Evolutionary conservation across 2,329 filamentous ascomycete species (phyloP).

Genomic region (Epichloe aotearoae): DNA sequence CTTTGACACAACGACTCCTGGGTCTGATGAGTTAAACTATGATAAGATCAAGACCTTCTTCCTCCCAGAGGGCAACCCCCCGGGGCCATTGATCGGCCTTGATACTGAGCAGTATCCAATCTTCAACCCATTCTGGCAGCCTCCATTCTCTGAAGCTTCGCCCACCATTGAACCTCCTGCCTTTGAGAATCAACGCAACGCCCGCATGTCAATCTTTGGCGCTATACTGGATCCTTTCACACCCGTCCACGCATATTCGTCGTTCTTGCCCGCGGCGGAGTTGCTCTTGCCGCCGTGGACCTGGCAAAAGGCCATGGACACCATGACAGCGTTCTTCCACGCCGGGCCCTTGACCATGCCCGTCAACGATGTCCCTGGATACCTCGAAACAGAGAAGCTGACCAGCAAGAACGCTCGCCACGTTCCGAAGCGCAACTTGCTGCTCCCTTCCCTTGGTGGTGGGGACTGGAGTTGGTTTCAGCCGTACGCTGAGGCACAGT

Average conservation of each 20-base stretch:
- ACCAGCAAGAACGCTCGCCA: background rate
- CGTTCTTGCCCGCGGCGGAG: conserved; percentile 17
- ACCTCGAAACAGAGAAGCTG: background rate
- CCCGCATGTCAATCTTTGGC: conserved; percentile 11
- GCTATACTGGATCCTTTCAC: conserved; percentile 25
- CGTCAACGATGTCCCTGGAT: conserved; percentile 1
- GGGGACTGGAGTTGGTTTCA: background rate
- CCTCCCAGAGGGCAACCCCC: too few species aligned
- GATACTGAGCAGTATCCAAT: too few species aligned
- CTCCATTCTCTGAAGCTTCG: conserved; percentile 1
- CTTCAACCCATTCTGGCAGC: too few species aligned
- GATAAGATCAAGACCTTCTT: too few species aligned
- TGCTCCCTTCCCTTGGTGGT: background rate
- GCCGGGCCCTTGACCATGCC: conserved; percentile 19
- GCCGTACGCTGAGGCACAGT: background rate
- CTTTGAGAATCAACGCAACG: too few species aligned
- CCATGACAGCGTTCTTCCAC: conserved; percentile 28
- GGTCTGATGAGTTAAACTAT: too few species aligned
- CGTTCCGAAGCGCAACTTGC: background rate
- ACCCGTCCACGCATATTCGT: conserved; percentile 21
- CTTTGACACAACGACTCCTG: too few species aligned
- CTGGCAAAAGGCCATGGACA: conserved; percentile 21
- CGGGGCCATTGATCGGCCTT: too few species aligned
- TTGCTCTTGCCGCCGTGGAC: conserved; percentile 23
- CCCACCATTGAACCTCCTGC: too few species aligned